phyloP scores from a whole-genome alignment of 208 protist genomes.

The Wallacemonas sp. region DNA sequence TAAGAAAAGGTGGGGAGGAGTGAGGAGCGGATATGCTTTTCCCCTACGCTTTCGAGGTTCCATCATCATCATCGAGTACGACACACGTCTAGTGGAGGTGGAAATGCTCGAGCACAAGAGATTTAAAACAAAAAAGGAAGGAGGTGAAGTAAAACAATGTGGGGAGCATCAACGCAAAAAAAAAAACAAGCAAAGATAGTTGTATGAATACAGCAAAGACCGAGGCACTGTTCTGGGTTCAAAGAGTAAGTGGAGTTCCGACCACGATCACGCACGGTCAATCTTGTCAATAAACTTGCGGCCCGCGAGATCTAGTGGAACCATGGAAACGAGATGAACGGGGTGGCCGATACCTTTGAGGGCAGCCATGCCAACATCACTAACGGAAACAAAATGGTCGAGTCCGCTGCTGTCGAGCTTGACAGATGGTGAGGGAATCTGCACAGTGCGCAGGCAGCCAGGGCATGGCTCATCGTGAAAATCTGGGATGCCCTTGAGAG shows the following conservation, averaged over 20 bases:
- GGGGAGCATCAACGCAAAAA: background rate
- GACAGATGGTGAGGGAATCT: slow-evolving; percentile 31
- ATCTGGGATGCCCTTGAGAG: slow-evolving; percentile 49
- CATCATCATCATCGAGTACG: no score
- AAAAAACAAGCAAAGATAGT: no score
- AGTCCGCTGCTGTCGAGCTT: slow-evolving; percentile 39
- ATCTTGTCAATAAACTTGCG: slow-evolving; percentile 56
- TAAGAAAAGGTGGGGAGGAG: background rate
- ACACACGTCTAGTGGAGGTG: no score
- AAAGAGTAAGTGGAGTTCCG: no score
- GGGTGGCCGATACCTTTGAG: slow-evolving; percentile 57
- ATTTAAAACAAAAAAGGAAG: slow-evolving; percentile 3
- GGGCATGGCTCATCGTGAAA: slow-evolving; percentile 65
- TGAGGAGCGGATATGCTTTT: no score
- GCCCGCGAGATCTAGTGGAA: slow-evolving; percentile 48
- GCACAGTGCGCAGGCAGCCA: slow-evolving; percentile 36
- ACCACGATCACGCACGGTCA: background rate
- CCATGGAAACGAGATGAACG: slow-evolving; percentile 65
- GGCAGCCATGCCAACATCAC: slow-evolving; percentile 40
- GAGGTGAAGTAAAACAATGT: slow-evolving; percentile 18
- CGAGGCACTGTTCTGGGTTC: no score
- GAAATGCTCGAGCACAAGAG: background rate
- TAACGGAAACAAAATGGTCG: slow-evolving; percentile 60
- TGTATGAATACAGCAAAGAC: no score
- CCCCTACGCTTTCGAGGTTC: no score